Evolutionary conservation across 306 rosid species (phyloP).

Genomic region (Quercus ilex): DNA sequence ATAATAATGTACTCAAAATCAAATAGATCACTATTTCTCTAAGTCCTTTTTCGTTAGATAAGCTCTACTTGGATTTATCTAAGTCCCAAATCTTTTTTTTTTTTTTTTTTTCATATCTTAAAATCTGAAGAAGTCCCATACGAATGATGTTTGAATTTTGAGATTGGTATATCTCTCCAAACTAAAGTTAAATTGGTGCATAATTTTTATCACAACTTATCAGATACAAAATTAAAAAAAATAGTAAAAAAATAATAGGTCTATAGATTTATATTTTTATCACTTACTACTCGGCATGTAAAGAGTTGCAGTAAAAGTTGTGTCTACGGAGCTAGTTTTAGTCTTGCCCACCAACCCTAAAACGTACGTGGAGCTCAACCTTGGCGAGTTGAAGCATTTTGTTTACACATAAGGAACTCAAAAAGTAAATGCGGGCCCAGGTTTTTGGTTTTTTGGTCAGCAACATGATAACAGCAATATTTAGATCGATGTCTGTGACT

Average conservation of each 20-base stretch:
- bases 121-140: not conserved
- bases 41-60: not conserved
- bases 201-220: too few relatives aligned
- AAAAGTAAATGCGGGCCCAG: not conserved
- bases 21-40: not conserved
- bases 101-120: not conserved
- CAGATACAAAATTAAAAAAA: rapidly evolving
- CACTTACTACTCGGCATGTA: rapidly evolving
- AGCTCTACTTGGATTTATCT: too few relatives aligned
- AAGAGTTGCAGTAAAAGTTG: rapidly evolving
- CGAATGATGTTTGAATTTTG: not conserved
- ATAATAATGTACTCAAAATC: not conserved
- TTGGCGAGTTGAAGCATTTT: not conserved
- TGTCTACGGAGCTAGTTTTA: too few relatives aligned
- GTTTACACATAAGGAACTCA: not conserved
- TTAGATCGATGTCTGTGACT: conserved; percentile 18
- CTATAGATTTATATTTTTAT: rapidly evolving
- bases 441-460: too few relatives aligned
- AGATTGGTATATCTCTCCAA: not conserved
- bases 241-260: too few relatives aligned
- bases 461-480: not conserved
- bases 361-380: conserved; percentile 5
- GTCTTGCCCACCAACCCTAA: not conserved
- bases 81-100: not conserved
- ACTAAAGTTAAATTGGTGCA: too few relatives aligned